Base-by-base conservation (phyloP, 495 filamentous ascomycete genomes). In the Letharia columbiana region DNA sequence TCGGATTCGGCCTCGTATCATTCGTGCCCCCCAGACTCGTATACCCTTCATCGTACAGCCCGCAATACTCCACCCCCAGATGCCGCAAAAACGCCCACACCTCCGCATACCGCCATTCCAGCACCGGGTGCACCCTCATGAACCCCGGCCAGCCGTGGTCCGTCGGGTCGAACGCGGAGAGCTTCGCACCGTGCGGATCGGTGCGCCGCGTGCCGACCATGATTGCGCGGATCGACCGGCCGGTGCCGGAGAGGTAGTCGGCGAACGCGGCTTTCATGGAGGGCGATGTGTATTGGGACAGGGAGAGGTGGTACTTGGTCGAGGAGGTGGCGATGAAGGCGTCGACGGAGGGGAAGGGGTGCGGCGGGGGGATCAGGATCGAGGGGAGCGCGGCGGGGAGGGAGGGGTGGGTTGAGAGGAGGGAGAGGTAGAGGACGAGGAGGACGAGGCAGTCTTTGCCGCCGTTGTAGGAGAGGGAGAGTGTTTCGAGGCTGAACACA, bases 391-490 rank as follows among this genome's bases (percentile, higher is more conserved):
- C 72, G 61, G 65, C 40, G 44, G 72, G 77, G 71, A 74, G 79
- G 47, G 62, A 65, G 57, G 62, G 70, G 68, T 76, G 79, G 68
- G 17, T 72, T 12, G 78, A 75, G 37, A 96, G 81, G 65, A 85
- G 84, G 67, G 87, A 85, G 70, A 98, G 86, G 76, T 93, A 91
- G 66, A 97, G 81, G 70, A 98, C 79, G n/a, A 98, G 82, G 13
- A 97, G 86, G 64, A 96, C 90, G 35, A 97, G 86, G 72, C 94
- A 98, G 84, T 98, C 94, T 75, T 98, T 98, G 56, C 94, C 94
- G 77, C 94, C 94, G 70, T 98, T 98, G 74, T 96, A 98, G 59
- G 95, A 95, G 66, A 98, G 80, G 13, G 93, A 91, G 58, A 98
- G 80, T 69, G 95, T 82, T 59, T 87, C 79, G 63, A 88, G 84